These are phyloP conservation scores for Nicotiana tabacum DNA, from an alignment of 257 asterid species.

Conservation along the genomic window DNA sequence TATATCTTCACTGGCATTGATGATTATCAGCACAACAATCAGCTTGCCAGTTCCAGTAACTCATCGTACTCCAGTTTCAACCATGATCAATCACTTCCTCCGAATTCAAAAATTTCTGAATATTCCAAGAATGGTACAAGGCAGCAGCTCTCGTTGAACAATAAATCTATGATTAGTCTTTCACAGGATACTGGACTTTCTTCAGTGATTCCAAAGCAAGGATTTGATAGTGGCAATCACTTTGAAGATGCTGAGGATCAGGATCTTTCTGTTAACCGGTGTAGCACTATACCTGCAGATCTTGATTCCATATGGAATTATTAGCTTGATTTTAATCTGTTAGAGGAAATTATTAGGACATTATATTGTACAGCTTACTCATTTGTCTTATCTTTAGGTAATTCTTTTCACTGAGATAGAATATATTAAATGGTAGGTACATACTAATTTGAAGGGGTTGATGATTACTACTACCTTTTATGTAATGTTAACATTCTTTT, in stretches of 20 bases:
- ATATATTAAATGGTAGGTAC: too few species aligned
- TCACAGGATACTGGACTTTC: slow-evolving; percentile 36
- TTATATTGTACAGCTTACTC: neutral
- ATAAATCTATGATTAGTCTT: slow-evolving; percentile 38
- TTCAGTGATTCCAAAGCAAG: slow-evolving; percentile 19
- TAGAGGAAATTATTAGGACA: neutral
- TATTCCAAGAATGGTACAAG: neutral
- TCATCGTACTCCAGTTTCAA: too few species aligned
- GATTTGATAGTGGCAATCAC: slow-evolving; percentile 22
- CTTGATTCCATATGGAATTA: slow-evolving; percentile 27
- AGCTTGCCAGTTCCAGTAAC: slow-evolving; percentile 11
- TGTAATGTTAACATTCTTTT: neutral
- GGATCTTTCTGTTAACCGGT: neutral
- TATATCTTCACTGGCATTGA: neutral
- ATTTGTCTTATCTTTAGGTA: neutral
- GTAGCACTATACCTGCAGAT: neutral
- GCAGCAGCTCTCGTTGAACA: slow-evolving; percentile 33
- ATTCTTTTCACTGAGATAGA: neutral
- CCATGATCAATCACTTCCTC: slow-evolving; percentile 11
- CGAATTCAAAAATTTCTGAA: neutral
- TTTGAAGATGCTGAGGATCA: slow-evolving; percentile 28
- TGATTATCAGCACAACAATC: neutral
- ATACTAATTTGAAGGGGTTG: too few species aligned
- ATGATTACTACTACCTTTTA: too few species aligned
- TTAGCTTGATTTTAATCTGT: neutral